phyloP scores from a whole-genome alignment of 495 filamentous ascomycete genomes.

The Pyrenopolyporus hunteri region DNA sequence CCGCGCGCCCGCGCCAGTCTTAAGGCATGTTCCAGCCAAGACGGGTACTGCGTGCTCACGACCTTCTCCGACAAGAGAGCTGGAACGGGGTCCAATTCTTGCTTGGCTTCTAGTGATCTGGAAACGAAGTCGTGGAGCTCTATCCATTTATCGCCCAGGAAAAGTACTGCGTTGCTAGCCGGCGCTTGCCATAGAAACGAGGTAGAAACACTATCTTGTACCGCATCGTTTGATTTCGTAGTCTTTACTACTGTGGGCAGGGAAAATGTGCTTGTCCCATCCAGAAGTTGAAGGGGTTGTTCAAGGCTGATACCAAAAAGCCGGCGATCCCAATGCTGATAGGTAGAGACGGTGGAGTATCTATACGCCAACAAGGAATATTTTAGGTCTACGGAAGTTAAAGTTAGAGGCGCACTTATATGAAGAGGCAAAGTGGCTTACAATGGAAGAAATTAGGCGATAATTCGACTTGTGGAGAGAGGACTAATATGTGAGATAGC shows the following conservation, averaged over 20 bases:
- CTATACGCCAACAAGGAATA: constrained; percentile 75
- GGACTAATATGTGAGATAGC: constrained; percentile 73
- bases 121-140: constrained; percentile 79
- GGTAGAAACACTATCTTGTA: constrained; percentile 44
- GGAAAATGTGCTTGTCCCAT: constrained; percentile 58
- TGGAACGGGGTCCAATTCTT: constrained; percentile 36
- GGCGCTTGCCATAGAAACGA: constrained; percentile 84
- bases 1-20: constrained; percentile 73
- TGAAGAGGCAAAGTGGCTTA: constrained; percentile 35
- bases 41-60: constrained; percentile 67
- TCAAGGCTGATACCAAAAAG: constrained; percentile 80
- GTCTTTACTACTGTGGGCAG: constrained; percentile 51
- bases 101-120: constrained; percentile 56
- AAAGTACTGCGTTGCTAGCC: constrained; percentile 77
- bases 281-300: constrained; percentile 65
- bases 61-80: constrained; percentile 52
- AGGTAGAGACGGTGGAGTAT: constrained; percentile 61
- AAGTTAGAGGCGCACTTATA: not conserved
- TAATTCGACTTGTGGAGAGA: constrained; percentile 78
- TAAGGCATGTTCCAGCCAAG: constrained; percentile 78
- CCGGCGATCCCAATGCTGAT: constrained; percentile 52
- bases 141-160: constrained; percentile 82
- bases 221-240: constrained; percentile 27
- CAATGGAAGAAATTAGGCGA: constrained; percentile 81
- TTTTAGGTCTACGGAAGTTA: constrained; percentile 57